Conservation (phyloP, 2,329 filamentous ascomycete genomes). For the Diaporthe ilicicola region DNA sequence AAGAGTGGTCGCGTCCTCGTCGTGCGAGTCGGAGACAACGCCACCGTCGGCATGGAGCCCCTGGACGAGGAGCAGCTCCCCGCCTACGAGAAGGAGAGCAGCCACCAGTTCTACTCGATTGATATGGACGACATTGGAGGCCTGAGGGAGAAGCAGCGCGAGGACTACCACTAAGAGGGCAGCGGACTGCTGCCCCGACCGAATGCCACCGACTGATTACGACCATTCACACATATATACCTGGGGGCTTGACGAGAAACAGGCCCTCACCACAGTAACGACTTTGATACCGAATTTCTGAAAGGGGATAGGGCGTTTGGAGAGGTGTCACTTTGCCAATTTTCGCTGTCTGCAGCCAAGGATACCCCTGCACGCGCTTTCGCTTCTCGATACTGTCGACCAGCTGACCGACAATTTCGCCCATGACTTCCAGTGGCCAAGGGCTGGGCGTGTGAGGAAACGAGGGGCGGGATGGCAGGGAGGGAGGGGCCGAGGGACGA, state of each 20-base stretch:
- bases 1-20: constrained; percentile 90
- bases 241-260: constrained; percentile 24
- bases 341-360: constrained; percentile 31
- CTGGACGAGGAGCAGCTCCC: constrained; percentile 83
- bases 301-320: constrained; percentile 30
- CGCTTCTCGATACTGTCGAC: constrained; percentile 31
- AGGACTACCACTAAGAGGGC: constrained; percentile 42
- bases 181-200: neutral
- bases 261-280: constrained; percentile 28
- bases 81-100: constrained; percentile 85
- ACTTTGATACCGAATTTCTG: constrained; percentile 33
- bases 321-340: constrained; percentile 27
- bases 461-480: neutral
- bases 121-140: constrained; percentile 96
- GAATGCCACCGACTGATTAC: constrained; percentile 27
- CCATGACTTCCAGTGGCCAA: constrained; percentile 2
- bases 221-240: constrained; percentile 26
- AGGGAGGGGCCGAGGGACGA: constrained; percentile 16
- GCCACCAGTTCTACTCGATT: constrained; percentile 86
- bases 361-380: constrained; percentile 32
- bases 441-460: constrained; percentile 1
- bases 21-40: constrained; percentile 87
- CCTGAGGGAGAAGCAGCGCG: constrained; percentile 83
- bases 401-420: constrained; percentile 25
- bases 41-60: constrained; percentile 87